Evolutionary conservation across 164 flowering plant genomes (phyloP).

Genomic region (Buxus sempervirens): DNA sequence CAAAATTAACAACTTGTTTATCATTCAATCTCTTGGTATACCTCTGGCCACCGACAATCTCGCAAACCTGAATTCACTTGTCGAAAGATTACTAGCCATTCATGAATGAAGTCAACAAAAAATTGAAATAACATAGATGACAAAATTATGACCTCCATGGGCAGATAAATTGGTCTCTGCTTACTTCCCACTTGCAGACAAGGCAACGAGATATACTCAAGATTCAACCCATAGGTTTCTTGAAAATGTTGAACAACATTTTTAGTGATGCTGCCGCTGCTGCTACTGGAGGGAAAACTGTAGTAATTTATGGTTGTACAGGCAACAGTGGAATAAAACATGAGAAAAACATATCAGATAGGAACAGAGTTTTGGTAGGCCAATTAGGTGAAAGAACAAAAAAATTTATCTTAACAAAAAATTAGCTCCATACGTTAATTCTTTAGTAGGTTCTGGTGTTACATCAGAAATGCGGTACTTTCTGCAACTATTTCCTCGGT

Average conservation of each 20-base stretch:
- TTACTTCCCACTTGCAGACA: neutral
- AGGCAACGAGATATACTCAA: neutral
- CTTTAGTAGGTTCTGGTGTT: conserved; percentile 7
- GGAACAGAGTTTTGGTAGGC: neutral
- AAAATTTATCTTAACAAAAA: no score
- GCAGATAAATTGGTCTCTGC: neutral
- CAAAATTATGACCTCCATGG: neutral
- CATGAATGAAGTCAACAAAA: neutral
- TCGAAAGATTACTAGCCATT: neutral
- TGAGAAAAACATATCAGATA: no score
- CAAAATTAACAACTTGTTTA: neutral
- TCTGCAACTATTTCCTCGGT: neutral
- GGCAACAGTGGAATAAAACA: neutral
- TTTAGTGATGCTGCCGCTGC: neutral
- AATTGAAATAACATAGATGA: no score
- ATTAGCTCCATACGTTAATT: neutral
- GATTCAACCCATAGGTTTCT: neutral
- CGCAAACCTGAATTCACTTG: neutral
- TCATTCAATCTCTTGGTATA: neutral
- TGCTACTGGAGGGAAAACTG: neutral
- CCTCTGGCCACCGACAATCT: neutral
- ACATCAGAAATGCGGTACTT: conserved; percentile 5
- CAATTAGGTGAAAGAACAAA: no score
- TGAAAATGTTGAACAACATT: neutral
- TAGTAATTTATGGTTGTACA: no score